Conservation (phyloP, 257 asterid species). For the Petunia axillaris region DNA sequence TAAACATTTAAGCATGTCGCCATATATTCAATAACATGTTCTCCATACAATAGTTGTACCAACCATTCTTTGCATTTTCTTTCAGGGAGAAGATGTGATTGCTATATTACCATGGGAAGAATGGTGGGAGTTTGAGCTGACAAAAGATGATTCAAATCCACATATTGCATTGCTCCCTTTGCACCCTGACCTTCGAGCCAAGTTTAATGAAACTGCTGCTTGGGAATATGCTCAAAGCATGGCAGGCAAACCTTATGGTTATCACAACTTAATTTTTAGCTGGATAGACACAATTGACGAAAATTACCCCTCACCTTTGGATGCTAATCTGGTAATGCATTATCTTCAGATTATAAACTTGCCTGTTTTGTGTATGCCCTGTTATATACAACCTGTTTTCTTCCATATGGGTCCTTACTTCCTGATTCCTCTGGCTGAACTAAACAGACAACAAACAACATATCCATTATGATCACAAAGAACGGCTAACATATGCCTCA, state of each 20-base stretch:
- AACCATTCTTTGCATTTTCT: constrained; percentile 23
- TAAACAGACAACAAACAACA: background rate
- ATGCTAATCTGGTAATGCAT: constrained; percentile 79
- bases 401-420: background rate
- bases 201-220: constrained; percentile 84
- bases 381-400: constrained; percentile 4
- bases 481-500: background rate
- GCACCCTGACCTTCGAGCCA: constrained; percentile 74
- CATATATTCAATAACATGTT: background rate
- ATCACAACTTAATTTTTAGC: constrained; percentile 90
- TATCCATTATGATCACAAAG: no score
- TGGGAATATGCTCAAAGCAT: constrained; percentile 93
- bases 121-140: constrained; percentile 89
- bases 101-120: constrained; percentile 94
- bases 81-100: constrained; percentile 79
- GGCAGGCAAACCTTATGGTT: constrained; percentile 81
- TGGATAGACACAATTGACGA: constrained; percentile 88
- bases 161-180: constrained; percentile 89
- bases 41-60: background rate
- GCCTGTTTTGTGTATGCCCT: constrained; percentile 10
- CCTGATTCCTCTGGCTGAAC: constrained; percentile 8
- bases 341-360: constrained; percentile 6
- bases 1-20: background rate
- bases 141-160: constrained; percentile 80
- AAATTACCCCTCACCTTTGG: constrained; percentile 84